These are phyloP conservation scores for Colletotrichum tropicale DNA, from an alignment of 2,329 filamentous ascomycete genomes.

Conservation along the genomic window DNA sequence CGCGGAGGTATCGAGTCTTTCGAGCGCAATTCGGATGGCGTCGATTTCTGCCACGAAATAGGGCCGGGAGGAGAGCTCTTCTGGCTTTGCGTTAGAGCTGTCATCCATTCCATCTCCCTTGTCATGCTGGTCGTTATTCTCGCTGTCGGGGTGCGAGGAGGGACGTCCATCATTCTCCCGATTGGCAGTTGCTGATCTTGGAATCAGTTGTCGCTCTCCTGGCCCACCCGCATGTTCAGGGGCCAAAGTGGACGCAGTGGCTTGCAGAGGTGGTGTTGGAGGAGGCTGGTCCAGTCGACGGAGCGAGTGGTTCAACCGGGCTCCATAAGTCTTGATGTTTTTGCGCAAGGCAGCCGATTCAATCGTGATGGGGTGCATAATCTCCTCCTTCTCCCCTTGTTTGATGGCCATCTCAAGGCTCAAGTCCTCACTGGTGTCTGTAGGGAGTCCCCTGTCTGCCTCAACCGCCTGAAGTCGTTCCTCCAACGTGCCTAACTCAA, in stretches of 20 bases:
- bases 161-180: background rate
- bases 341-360: background rate
- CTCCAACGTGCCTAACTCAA: background rate
- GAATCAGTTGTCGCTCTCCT: background rate
- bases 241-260: background rate
- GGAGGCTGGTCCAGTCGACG: background rate
- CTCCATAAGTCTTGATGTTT: background rate
- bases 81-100: background rate
- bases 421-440: background rate
- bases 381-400: background rate
- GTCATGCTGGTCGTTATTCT: background rate
- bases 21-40: background rate
- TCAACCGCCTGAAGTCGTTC: background rate
- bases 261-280: background rate
- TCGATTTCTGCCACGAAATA: background rate
- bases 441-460: background rate
- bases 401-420: background rate
- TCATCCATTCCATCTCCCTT: background rate
- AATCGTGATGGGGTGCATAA: background rate
- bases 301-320: background rate
- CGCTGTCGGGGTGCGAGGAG: background rate
- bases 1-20: background rate
- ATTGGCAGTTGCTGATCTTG: background rate
- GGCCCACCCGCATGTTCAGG: background rate
- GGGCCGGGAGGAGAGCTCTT: background rate